Base-by-base conservation (phyloP, 768 basidiomycete species). In the Xerocomus potaroensis region DNA sequence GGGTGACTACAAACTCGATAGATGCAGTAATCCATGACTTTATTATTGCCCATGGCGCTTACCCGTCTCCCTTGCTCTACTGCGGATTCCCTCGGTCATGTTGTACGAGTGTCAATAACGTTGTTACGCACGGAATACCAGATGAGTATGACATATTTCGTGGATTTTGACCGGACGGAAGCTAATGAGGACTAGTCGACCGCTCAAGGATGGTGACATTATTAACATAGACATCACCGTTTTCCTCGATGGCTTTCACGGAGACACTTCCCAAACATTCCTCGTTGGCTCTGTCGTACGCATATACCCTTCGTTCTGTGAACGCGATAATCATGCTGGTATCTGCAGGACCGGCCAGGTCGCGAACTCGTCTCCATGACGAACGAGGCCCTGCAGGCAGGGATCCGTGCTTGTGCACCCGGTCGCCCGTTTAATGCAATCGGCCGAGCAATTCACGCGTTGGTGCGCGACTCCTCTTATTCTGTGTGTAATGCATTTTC, bases 141-240 rank as follows among this genome's bases (percentile, higher is more conserved):
- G 91, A 95, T 69, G 78, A 88, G 91, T 92, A 53, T 54, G 79
- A 64, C 35, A n/a, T 37, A 21, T 41, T 39, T 24, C 8, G 8
- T 43, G 8, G 36, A 15, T 32, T 5, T 14, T 23, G n/a, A 7
- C 15, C 16, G n/a, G 34, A 18, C 21, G 21, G 26, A 19, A 29
- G 19, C 52, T 47, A 40, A 49, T n/a, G n/a, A 18, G n/a, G 46
- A 48, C 36, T 21, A 93, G 91, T 47, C 88, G 91, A 29, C 81
- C 80, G 0, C 74, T 96, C 3, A 77, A 86, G 61, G 73, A 88
- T 37, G 87, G 85, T 1, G 93, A 96, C 51, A 87, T 96, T 37
- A 72, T 96, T 56, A 93, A 93, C 62, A 73, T 95, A 35, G 93
- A 96, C 63, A 67, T 96, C 8, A 94, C 93, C 1, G 74, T 94